A percentile compares a stretch with the other conserved stretches of the same genome.
phyloP scores from a whole-genome alignment of 345 rosid species.

The Tarenaya hassleriana region DNA sequence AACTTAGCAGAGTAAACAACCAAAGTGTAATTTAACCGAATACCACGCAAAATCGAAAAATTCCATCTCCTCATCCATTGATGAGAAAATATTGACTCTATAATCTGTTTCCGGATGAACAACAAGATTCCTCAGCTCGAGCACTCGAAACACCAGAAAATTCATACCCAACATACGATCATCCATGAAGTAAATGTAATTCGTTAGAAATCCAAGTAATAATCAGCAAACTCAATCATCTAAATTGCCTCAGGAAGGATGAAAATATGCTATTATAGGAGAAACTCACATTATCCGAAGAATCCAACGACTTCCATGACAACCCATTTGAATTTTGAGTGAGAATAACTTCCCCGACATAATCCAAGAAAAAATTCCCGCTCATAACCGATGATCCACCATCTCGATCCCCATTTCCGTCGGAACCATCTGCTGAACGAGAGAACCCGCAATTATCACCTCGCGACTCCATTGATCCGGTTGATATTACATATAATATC shows the following conservation, averaged over 20 bases:
- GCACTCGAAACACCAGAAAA: neutral
- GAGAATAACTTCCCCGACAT: conserved; percentile 61
- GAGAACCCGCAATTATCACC: conserved; percentile 5
- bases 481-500: neutral
- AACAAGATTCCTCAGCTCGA: too few species aligned
- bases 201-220: neutral
- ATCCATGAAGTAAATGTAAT: neutral
- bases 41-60: too few species aligned
- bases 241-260: conserved; percentile 6
- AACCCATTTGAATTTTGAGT: conserved; percentile 52
- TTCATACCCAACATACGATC: neutral
- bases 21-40: too few species aligned
- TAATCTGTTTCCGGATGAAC: too few species aligned
- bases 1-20: too few species aligned
- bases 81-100: too few species aligned
- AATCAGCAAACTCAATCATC: conserved; percentile 7
- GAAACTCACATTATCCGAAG: conserved; percentile 44
- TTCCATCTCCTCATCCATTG: too few species aligned
- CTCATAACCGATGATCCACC: conserved; percentile 28
- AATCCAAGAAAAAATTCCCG: conserved; percentile 48
- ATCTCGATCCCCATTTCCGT: conserved; percentile 11
- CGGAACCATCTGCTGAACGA: conserved; percentile 19
- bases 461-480: conserved; percentile 11
- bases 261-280: neutral
- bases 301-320: conserved; percentile 57